Conservation (phyloP, 169 alveolate species). For the Neospora caninum region DNA sequence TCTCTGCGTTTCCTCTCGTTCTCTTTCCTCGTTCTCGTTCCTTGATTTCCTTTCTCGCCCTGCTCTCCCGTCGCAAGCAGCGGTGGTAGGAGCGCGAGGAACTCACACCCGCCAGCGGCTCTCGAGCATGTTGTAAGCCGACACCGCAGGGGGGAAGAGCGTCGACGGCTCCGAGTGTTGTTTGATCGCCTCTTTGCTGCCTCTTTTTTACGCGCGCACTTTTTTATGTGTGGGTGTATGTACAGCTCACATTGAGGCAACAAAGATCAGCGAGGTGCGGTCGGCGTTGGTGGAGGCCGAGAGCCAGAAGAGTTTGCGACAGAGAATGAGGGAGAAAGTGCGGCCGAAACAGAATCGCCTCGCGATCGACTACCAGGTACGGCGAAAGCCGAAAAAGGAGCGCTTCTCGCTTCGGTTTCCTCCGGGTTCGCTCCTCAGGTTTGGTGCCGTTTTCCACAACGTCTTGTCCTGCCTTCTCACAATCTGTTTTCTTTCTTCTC, state of each 20-base stretch:
- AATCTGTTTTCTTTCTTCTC: no score
- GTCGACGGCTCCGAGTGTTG: no score
- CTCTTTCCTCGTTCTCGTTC: neutral
- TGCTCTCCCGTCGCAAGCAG: no score
- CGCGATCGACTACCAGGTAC: slow-evolving; percentile 60
- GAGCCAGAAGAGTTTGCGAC: slow-evolving; percentile 93
- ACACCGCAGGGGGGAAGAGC: no score
- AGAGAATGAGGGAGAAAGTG: slow-evolving; percentile 97
- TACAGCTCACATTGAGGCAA: slow-evolving; percentile 85
- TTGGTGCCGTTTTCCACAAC: no score
- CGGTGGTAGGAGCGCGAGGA: no score
- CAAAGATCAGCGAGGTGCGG: slow-evolving; percentile 89
- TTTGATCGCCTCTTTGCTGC: no score
- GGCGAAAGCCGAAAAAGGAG: neutral
- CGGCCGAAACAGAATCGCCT: slow-evolving; percentile 96
- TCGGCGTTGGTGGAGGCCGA: slow-evolving; percentile 93
- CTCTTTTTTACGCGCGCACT: neutral
- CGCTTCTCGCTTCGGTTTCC: no score
- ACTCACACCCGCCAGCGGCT: no score
- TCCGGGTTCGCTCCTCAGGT: no score
- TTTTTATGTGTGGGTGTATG: neutral
- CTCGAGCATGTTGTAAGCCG: no score
- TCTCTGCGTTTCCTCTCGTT: neutral
- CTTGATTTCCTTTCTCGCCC: neutral
- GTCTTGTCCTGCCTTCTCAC: no score